Evolutionary conservation across 2,329 filamentous ascomycete genomes (phyloP), one percentile per base, ranked within the genome.

Genomic region (Penicillium vulpinum): DNA sequence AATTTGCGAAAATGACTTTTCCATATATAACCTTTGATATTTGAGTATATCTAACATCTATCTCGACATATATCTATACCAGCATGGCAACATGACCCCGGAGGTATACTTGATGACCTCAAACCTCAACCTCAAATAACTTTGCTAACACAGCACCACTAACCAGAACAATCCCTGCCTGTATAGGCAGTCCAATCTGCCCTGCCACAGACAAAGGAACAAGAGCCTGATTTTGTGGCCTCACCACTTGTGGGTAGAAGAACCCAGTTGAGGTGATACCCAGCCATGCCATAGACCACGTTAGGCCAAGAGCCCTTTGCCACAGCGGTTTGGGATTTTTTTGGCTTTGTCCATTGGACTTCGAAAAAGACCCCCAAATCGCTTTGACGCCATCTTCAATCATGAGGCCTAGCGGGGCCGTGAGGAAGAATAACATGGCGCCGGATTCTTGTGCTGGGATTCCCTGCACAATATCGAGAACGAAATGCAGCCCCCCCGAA

Each of bases 361-460:
- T 45, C 5, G 35, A 54, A 22, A 39, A 35, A 24, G 1, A n/a
- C 18, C 6, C 26, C 60, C 60, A 70, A 11, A 65, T 10, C 7
- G 24, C 46, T 38, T 67, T 65, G n/a, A 67, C 35, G 0, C 18
- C 24, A 54, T 73, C 69, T 51, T 73, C 71, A 15, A 72, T 53
- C 55, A 70, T 64, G n/a, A 71, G 62, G 0, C 65, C 70, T 1
- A 66, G 15, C 10, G 62, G 55, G 22, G 65, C 63, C 2, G 59
- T 56, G 28, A 35, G 33, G 41, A 72, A 73, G 45, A 70, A 73
- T 5, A 56, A 28, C 44, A 68, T 22, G 3, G 66, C 55, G 2
- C 67, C 63, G 4, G 63, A 67, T 8, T 57, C 46, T 26, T 55
- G 46, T 4, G 49, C 41, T 1, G 63, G 51, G 5, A 70, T 52